A percentile compares a stretch with the other conserved stretches of the same genome.
Conservation (phyloP, 2,329 filamentous ascomycete genomes). For the Exophiala xenobiotica region DNA sequence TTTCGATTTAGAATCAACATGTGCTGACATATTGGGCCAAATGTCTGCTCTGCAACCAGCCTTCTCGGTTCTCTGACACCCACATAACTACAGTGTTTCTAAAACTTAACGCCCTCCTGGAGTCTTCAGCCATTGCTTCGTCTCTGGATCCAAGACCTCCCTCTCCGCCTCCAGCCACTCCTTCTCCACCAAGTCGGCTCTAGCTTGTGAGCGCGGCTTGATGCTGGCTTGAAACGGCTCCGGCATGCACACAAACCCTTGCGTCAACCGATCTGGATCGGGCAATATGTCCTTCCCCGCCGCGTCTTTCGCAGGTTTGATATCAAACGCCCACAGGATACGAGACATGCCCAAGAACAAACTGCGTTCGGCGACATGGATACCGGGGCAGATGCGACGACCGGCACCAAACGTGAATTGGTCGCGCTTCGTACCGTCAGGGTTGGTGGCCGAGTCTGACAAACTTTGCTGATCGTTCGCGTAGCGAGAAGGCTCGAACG, state of each 20-base stretch:
- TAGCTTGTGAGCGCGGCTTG: slow-evolving; percentile 35
- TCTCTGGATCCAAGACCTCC: slow-evolving; percentile 7
- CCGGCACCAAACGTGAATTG: slow-evolving; percentile 40
- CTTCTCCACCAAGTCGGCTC: slow-evolving; percentile 29
- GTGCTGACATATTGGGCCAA: too few species aligned
- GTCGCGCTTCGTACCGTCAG: slow-evolving; percentile 26
- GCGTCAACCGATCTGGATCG: slow-evolving; percentile 42
- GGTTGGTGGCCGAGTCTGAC: slow-evolving; percentile 34
- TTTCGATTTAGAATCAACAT: too few species aligned
- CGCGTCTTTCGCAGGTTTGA: slow-evolving; percentile 8
- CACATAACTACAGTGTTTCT: too few species aligned
- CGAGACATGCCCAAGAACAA: slow-evolving; percentile 49
- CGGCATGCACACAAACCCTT: slow-evolving; percentile 48
- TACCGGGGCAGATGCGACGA: slow-evolving; percentile 47
- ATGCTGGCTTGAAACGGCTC: slow-evolving; percentile 41
- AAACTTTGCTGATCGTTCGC: slow-evolving; percentile 32
- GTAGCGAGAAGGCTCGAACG: slow-evolving; percentile 36
- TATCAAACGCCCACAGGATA: slow-evolving; percentile 51
- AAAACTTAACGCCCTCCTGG: too few species aligned
- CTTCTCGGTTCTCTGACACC: too few species aligned
- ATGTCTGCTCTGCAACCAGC: too few species aligned
- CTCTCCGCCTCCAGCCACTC: slow-evolving; percentile 14
- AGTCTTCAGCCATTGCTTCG: slow-evolving; percentile 13
- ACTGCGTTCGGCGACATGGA: slow-evolving; percentile 53
- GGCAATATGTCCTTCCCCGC: slow-evolving; percentile 38